Conservation (phyloP, 2,329 filamentous ascomycete species). For the Paracamarosporium sp. region DNA sequence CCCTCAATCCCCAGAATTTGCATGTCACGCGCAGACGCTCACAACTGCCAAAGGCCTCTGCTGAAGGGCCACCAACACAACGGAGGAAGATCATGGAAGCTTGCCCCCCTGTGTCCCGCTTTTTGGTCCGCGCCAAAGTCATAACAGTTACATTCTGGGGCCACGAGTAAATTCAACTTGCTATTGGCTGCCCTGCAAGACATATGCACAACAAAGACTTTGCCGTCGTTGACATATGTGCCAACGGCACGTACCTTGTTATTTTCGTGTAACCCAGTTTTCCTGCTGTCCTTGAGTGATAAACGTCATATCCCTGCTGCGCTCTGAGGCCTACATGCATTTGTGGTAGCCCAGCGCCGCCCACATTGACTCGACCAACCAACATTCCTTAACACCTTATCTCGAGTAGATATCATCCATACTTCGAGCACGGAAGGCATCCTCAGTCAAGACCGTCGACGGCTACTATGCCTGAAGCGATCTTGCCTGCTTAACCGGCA, state of each 20-base stretch:
- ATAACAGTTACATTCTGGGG: not conserved
- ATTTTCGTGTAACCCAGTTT: too few species aligned
- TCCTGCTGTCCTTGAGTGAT: not conserved
- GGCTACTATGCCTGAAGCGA: slow-evolving; percentile 4
- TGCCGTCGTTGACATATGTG: not conserved
- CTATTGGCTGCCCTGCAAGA: not conserved
- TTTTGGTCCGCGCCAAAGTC: not conserved
- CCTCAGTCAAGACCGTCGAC: not conserved
- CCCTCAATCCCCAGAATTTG: not conserved
- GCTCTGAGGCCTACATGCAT: not conserved
- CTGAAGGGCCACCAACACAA: slow-evolving; percentile 1
- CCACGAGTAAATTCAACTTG: not conserved
- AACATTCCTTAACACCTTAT: too few species aligned
- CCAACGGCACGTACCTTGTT: too few species aligned
- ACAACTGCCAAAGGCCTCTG: not conserved
- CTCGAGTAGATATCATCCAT: not conserved
- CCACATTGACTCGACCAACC: not conserved
- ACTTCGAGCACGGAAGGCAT: not conserved
- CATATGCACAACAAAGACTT: too few species aligned
- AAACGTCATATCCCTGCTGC: not conserved
- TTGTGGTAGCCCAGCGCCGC: not conserved
- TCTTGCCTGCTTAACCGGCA: not conserved
- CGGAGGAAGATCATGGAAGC: not conserved
- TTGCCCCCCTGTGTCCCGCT: not conserved
- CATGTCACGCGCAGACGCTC: slow-evolving; percentile 13